Conservation (phyloP, 306 rosid species). For the Trichosanthes cucumerina region DNA sequence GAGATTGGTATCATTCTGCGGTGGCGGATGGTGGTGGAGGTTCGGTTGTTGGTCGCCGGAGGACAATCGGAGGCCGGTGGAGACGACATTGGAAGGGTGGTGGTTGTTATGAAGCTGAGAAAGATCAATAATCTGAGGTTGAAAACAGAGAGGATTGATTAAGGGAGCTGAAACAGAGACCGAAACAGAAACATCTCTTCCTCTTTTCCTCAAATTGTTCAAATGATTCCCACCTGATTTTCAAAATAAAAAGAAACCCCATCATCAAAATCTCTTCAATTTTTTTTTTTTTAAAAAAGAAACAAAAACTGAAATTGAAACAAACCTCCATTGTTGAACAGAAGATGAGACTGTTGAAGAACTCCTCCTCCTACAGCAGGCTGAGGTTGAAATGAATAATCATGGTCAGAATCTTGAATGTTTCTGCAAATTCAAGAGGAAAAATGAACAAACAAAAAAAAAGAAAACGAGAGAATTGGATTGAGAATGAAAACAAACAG, state of each 20-base stretch:
- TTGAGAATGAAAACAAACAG: background rate
- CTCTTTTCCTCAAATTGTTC: conserved; percentile 51
- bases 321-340: conserved; percentile 55
- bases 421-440: conserved; percentile 30
- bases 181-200: conserved; percentile 41
- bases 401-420: conserved; percentile 50
- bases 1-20: background rate
- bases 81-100: conserved; percentile 58
- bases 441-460: background rate
- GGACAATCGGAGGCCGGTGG: conserved; percentile 79
- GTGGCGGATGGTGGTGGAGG: conserved; percentile 17
- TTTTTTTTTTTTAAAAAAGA: background rate
- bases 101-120: conserved; percentile 63
- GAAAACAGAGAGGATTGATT: conserved; percentile 40
- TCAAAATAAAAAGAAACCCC: background rate
- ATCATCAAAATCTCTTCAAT: background rate
- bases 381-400: conserved; percentile 54
- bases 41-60: conserved; percentile 42
- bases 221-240: conserved; percentile 5
- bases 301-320: background rate
- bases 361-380: conserved; percentile 41
- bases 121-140: conserved; percentile 62
- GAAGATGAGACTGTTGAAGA: conserved; percentile 56
- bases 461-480: background rate
- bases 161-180: conserved; percentile 10